Percentiles rank a stretch among this genome's conserved stretches.
phyloP scores from a whole-genome alignment of 2,329 filamentous ascomycete genomes.

The Fusarium sp. region DNA sequence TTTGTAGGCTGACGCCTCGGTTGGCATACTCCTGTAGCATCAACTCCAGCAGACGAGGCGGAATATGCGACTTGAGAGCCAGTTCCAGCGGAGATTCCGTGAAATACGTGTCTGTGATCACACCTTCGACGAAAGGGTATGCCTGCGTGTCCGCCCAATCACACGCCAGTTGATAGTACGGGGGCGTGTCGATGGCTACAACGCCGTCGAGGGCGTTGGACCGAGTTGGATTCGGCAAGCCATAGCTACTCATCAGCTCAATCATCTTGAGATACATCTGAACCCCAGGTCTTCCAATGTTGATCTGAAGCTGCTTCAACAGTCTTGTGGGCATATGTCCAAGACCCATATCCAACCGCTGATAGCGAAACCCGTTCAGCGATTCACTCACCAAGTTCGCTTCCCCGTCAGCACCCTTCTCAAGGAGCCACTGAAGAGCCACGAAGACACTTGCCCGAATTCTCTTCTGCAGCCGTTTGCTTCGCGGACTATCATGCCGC shows the following conservation, averaged over 20 bases:
- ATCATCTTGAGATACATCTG: not conserved
- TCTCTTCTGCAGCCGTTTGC: too few species aligned
- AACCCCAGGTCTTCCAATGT: not conserved
- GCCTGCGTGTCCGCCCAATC: not conserved
- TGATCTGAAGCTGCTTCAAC: not conserved
- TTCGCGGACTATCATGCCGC: too few species aligned
- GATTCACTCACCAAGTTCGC: too few species aligned
- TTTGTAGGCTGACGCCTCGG: not conserved
- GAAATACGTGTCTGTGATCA: not conserved
- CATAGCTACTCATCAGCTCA: not conserved
- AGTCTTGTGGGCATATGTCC: not conserved
- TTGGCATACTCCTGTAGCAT: not conserved
- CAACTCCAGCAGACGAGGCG: constrained; percentile 2
- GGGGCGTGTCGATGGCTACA: not conserved
- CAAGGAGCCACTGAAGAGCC: too few species aligned
- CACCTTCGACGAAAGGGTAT: not conserved
- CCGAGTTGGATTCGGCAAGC: not conserved
- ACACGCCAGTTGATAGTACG: not conserved
- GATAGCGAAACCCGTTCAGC: not conserved
- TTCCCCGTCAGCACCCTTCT: too few species aligned
- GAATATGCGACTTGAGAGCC: constrained; percentile 3
- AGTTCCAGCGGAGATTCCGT: not conserved
- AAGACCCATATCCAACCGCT: too few species aligned
- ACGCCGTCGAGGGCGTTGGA: too few species aligned
- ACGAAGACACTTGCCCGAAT: too few species aligned